Conservation (phyloP, 352 stramenopile genomes). For the Phytophthora palmivora region DNA sequence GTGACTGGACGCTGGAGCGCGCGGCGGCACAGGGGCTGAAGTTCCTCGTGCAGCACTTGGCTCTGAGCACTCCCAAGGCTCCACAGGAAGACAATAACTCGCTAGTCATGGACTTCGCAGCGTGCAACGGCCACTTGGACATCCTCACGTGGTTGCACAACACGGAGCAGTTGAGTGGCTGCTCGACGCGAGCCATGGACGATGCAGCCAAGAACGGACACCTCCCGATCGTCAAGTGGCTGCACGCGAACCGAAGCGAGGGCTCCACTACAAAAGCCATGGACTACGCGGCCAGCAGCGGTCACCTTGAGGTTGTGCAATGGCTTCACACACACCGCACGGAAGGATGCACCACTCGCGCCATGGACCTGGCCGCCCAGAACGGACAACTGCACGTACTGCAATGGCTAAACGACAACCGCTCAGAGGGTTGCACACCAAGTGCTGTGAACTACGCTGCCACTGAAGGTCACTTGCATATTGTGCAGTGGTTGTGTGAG, state of each 20-base stretch:
- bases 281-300: conserved; percentile 64
- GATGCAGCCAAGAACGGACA: conserved; percentile 67
- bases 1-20: conserved; percentile 65
- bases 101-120: conserved; percentile 81
- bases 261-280: conserved; percentile 72
- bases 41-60: conserved; percentile 75
- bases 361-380: conserved; percentile 74
- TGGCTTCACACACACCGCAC: conserved; percentile 58
- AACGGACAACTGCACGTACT: conserved; percentile 66
- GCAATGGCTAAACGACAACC: conserved; percentile 75
- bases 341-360: conserved; percentile 58
- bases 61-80: conserved; percentile 38
- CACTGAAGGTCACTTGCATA: conserved; percentile 54
- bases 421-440: conserved; percentile 68
- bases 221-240: conserved; percentile 60
- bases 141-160: conserved; percentile 68
- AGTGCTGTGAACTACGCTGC: conserved; percentile 75
- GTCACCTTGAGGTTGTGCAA: conserved; percentile 62
- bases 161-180: conserved; percentile 52
- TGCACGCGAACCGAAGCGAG: conserved; percentile 61
- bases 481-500: conserved; percentile 67
- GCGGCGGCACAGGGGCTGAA: conserved; percentile 66
- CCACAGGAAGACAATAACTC: conserved; percentile 38
- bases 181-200: conserved; percentile 64
- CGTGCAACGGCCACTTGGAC: conserved; percentile 69